Evolutionary conservation across 2,329 filamentous ascomycete genomes (phyloP), one percentile per base, ranked within the genome.

Genomic region (Neonectria sp.): DNA sequence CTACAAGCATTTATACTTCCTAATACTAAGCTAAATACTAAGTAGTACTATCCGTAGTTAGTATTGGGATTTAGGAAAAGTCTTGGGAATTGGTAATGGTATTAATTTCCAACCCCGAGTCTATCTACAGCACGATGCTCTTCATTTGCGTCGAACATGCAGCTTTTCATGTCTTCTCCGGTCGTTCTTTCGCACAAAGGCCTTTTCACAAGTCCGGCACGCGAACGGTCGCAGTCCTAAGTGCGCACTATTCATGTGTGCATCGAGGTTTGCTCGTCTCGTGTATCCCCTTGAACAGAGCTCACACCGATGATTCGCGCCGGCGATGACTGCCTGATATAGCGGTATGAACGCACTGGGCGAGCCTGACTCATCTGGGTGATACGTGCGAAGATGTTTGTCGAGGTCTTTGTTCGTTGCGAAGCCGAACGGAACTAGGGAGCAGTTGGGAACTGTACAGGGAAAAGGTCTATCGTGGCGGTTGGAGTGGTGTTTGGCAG

Each of bases 381-480:
- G 70, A 17, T 65, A 65, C 2, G 35, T 59, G 2, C 52, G 64
- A 3, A 56, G n/a, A 63, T 80, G 13, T 80, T 78, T 13, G 76
- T 76, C 65, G 15, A 37, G 63, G 53, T 85, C 81, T 40, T 79
- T 80, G n/a, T 80, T 81, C 5, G 79, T 76, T 2, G 75, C 71
- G 71, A 84, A 86, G 1, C 84, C 84, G 51, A 81, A 73, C 6
- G 78, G 75, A 4, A 71, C 75, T 6, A 77, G 66, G 3, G 73
- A 68, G 59, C 84, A 85, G 2, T 75, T 74, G 3, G 63, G 35
- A 0, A 81, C 67, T 0, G 74, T 73, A 56, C 84, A 86, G 12
- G 73, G 75, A 62, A 77, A 84, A 0, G 83, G 82, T 3, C 82
- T 76, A 24, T 81, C 78, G 63, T 86, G 84, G 4, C 79, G 75